phyloP scores from a whole-genome alignment of 2,329 filamentous ascomycete genomes.

The Pseudogymnoascus verrucosus region DNA sequence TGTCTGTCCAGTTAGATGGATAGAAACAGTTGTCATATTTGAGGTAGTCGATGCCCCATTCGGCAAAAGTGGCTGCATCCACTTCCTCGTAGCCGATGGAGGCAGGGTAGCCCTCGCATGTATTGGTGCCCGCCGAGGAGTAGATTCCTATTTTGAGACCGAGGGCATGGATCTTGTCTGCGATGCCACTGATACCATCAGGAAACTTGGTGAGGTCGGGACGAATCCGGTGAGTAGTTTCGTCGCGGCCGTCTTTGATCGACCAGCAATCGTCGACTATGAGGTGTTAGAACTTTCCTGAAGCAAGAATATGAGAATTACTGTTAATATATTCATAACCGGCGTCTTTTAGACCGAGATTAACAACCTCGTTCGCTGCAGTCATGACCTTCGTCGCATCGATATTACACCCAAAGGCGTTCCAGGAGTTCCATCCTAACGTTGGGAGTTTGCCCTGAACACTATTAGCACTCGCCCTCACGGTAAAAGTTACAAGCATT shows the following conservation, averaged over 20 bases:
- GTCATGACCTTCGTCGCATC: slow-evolving; percentile 38
- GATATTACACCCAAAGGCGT: slow-evolving; percentile 43
- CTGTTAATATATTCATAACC: slow-evolving; percentile 50
- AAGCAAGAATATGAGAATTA: slow-evolving; percentile 5
- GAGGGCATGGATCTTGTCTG: slow-evolving; percentile 44
- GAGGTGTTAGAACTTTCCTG: slow-evolving; percentile 1
- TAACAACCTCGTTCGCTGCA: slow-evolving; percentile 38
- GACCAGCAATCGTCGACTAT: slow-evolving; percentile 54
- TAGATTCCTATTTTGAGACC: slow-evolving; percentile 59
- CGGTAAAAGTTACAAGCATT: neutral
- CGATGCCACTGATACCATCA: slow-evolving; percentile 46
- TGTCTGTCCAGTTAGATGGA: slow-evolving; percentile 31
- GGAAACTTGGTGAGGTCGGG: slow-evolving; percentile 47
- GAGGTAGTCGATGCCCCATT: slow-evolving; percentile 52
- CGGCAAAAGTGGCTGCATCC: slow-evolving; percentile 49
- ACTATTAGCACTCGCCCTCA: neutral
- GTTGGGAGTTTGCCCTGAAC: slow-evolving; percentile 19
- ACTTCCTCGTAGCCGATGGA: slow-evolving; percentile 47
- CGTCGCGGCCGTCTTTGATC: slow-evolving; percentile 34
- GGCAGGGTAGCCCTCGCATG: slow-evolving; percentile 38
- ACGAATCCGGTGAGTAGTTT: slow-evolving; percentile 36
- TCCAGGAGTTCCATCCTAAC: slow-evolving; percentile 44
- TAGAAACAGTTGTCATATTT: slow-evolving; percentile 50
- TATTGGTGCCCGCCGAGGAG: slow-evolving; percentile 40
- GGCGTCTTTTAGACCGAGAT: slow-evolving; percentile 39